These are phyloP conservation scores for Pinus tabuliformis DNA, from an alignment of 75 land plant genomes.

Conservation along the genomic window DNA sequence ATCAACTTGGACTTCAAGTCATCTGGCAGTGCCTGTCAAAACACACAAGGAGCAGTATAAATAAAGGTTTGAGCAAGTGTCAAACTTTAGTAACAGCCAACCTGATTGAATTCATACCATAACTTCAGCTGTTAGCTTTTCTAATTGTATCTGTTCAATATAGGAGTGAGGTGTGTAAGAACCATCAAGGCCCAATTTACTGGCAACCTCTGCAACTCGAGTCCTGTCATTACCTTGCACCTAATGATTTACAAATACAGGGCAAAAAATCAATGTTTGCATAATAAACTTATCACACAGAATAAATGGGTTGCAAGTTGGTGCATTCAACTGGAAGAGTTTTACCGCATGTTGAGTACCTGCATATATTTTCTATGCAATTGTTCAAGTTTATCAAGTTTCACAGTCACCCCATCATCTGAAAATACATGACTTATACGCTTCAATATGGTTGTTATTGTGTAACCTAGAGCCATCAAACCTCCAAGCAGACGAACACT, in stretches of 20 bases:
- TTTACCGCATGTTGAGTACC: constrained; percentile 11
- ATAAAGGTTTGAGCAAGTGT: background rate
- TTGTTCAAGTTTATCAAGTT: constrained; percentile 36
- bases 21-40: constrained; percentile 18
- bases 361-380: constrained; percentile 33
- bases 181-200: constrained; percentile 37
- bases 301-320: background rate
- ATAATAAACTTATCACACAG: too few species aligned
- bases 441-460: constrained; percentile 30
- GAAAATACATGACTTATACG: constrained; percentile 30
- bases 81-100: background rate
- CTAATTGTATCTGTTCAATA: constrained; percentile 50
- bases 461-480: constrained; percentile 40
- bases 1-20: constrained; percentile 8
- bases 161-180: constrained; percentile 36
- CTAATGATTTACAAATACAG: constrained; percentile 15
- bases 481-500: constrained; percentile 48
- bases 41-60: background rate
- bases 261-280: too few species aligned
- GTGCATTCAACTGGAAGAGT: background rate
- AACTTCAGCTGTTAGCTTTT: constrained; percentile 39
- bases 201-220: constrained; percentile 22
- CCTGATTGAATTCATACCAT: constrained; percentile 14
- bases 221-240: constrained; percentile 47
- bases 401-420: constrained; percentile 24